These are phyloP conservation scores for Vaccinium darrowii DNA, from an alignment of 148 eudicot genomes.

Conservation along the genomic window DNA sequence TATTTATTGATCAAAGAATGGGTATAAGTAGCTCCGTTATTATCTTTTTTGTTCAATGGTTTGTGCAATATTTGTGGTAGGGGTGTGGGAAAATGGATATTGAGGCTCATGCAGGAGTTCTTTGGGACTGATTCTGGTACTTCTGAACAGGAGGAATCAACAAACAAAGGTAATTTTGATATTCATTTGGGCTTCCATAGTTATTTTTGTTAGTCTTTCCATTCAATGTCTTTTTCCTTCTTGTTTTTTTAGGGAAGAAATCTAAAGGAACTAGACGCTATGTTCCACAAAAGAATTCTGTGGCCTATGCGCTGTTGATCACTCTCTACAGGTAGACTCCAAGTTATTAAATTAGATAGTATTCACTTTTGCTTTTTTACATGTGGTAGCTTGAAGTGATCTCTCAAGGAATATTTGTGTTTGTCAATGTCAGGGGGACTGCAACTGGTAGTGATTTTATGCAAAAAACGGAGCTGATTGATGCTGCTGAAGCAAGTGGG, in stretches of 20 bases:
- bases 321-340: slow-evolving; percentile 67
- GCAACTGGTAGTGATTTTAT: slow-evolving; percentile 55
- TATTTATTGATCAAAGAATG: neutral
- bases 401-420: neutral
- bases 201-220: neutral
- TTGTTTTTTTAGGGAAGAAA: slow-evolving; percentile 48
- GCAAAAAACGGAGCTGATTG: slow-evolving; percentile 83
- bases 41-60: slow-evolving; percentile 6
- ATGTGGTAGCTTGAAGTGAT: neutral
- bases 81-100: slow-evolving; percentile 90
- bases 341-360: neutral
- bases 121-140: slow-evolving; percentile 44
- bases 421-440: slow-evolving; percentile 43
- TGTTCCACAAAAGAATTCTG: slow-evolving; percentile 87
- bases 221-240: neutral
- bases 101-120: slow-evolving; percentile 67
- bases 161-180: slow-evolving; percentile 46
- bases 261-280: slow-evolving; percentile 47
- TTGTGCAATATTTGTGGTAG: slow-evolving; percentile 32
- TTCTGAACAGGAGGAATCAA: slow-evolving; percentile 42
- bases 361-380: neutral
- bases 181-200: neutral
- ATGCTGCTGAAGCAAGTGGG: slow-evolving; percentile 97
- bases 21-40: neutral
- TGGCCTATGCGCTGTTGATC: slow-evolving; percentile 77